Conservation (phyloP, 2,329 filamentous ascomycete species). For the Xylaria hypoxylon region DNA sequence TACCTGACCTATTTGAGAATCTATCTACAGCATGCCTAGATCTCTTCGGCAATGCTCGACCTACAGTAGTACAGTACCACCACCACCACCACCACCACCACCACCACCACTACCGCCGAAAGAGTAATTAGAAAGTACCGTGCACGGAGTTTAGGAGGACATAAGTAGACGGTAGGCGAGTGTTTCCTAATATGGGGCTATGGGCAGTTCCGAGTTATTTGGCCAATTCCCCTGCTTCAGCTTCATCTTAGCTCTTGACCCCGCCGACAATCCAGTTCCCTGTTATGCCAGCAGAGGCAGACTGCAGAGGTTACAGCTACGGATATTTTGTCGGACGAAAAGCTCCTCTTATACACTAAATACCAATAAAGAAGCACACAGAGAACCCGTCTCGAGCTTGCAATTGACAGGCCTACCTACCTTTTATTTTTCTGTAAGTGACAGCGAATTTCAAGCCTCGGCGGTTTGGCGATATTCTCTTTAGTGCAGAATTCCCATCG, state of each 20-base stretch:
- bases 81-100: too few species aligned
- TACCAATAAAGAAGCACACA: not conserved
- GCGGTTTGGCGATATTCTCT: not conserved
- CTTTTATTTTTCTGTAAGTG: not conserved
- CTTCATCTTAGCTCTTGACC: slow-evolving; percentile 28
- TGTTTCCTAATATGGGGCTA: not conserved
- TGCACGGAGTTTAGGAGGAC: not conserved
- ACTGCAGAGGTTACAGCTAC: not conserved
- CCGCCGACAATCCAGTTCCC: not conserved
- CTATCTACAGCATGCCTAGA: not conserved
- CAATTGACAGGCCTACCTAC: not conserved
- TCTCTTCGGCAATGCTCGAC: slow-evolving; percentile 8
- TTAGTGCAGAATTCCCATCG: not conserved
- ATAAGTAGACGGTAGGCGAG: not conserved
- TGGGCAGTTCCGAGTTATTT: not conserved
- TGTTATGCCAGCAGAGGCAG: too few species aligned
- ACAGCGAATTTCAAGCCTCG: not conserved
- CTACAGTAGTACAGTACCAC: not conserved
- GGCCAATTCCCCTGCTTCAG: slow-evolving; percentile 26
- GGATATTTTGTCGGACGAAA: not conserved
- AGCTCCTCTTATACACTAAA: not conserved
- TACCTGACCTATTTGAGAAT: not conserved
- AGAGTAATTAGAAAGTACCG: slow-evolving; percentile 1
- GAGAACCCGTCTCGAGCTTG: not conserved
- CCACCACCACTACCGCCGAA: not conserved